Base-by-base conservation (phyloP, 1,139 yeast genomes). In the Yamadazyma dushanensis region DNA sequence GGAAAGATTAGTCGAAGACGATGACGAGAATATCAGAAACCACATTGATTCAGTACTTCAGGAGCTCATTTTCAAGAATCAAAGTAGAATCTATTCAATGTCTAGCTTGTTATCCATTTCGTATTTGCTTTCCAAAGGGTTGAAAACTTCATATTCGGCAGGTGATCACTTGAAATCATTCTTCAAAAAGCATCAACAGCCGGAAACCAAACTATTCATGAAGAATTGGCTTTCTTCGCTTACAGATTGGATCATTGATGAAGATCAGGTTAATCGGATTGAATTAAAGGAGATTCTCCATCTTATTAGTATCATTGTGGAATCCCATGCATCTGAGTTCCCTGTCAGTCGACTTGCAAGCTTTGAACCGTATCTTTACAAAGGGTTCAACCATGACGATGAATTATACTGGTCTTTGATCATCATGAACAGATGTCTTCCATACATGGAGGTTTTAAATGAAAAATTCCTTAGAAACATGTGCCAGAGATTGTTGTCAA, bases 1-100 rank as follows among this genome's bases (percentile, higher is more conserved):
- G 7, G 59, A 63, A 40, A 65, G 83, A 39, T 44, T 80, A 2
- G 82, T 81, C 29, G 95, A 86, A 50, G 92, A 83, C 46, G 95
- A 87, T 45, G 18, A 13, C 18, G 81, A 77, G 30, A 45, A 62
- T 1, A 67, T 85, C 2, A 61, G 70, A 15, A 76, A 72, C 1
- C 53, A 33, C 16, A 26, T 17, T 10, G 9, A 31, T n/a, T 10
- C 31, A 8, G 5, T 35, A 13, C 5, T 30, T 16, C 35, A 34
- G 71, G 11, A 8, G 21, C 20, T 32, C 18, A 17, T 31, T 5
- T 24, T 31, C 15, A 16, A 16, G 11, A 14, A 9, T n/a, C 8
- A 17, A 10, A 15, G 8, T 10, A 25, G 27, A 4, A 18, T 25
- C 9, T 4, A 25, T 3, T 14, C 27, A 7, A 14, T 15, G 27